phyloP scores from a whole-genome alignment of 2,329 filamentous ascomycete genomes.

The Gnomoniopsis smithogilvyi region DNA sequence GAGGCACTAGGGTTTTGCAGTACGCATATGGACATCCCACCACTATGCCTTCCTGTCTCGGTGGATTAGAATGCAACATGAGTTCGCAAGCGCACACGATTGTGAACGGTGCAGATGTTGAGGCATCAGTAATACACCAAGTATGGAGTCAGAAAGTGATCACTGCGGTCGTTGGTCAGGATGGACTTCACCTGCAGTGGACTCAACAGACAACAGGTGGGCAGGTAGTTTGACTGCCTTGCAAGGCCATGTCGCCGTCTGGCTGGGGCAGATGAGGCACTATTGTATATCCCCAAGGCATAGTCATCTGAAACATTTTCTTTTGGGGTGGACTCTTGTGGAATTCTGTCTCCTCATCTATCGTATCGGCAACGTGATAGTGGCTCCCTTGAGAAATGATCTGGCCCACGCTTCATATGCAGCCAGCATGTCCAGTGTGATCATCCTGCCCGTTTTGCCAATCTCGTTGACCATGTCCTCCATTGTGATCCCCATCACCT shows the following conservation, averaged over 20 bases:
- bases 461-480: conserved; percentile 25
- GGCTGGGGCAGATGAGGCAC: too few relatives aligned
- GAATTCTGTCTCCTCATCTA: neutral
- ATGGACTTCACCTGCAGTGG: neutral
- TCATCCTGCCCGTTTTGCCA: conserved; percentile 32
- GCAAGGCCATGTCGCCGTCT: neutral
- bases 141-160: neutral
- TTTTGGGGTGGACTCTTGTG: too few relatives aligned
- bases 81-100: too few relatives aligned
- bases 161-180: neutral
- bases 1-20: conserved; percentile 21
- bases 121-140: neutral
- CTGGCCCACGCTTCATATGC: conserved; percentile 37
- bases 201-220: neutral
- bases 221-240: neutral
- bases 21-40: neutral
- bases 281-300: too few relatives aligned
- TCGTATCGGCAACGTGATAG: neutral
- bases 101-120: neutral
- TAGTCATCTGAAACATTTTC: too few relatives aligned
- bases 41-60: too few relatives aligned
- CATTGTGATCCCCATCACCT: conserved; percentile 36
- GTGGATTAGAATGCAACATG: too few relatives aligned
- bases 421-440: conserved; percentile 32
- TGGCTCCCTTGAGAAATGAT: conserved; percentile 25